Percentiles rank a stretch among this genome's conserved stretches.
phyloP scores from a whole-genome alignment of 192 early-diverging fungal genomes.

The Phycomyces nitens region DNA sequence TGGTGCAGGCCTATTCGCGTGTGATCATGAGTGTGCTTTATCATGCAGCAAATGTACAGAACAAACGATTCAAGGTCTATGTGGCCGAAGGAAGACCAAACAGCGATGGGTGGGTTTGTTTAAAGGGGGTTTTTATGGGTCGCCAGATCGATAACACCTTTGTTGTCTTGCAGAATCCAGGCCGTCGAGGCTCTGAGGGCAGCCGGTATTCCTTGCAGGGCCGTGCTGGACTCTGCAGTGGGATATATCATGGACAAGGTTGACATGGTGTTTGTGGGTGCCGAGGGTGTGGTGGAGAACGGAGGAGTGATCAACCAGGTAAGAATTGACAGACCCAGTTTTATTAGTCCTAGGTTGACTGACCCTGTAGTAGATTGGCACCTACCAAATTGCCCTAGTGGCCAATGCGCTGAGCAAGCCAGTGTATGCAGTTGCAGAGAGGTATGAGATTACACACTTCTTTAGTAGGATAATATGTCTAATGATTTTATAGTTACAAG shows the following conservation, averaged over 20 bases:
- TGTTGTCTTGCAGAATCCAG: constrained; percentile 37
- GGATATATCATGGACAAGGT: constrained; percentile 95
- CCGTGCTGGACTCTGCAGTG: constrained; percentile 88
- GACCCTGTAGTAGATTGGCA: constrained; percentile 88
- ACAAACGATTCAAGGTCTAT: constrained; percentile 89
- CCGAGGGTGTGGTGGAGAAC: constrained; percentile 97
- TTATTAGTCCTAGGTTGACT: no score
- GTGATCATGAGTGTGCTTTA: constrained; percentile 85
- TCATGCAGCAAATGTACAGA: constrained; percentile 63
- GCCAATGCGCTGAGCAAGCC: constrained; percentile 95
- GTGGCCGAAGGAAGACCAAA: constrained; percentile 88
- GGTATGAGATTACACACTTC: constrained; percentile 42
- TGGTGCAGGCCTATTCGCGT: constrained; percentile 94
- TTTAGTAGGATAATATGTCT: neutral
- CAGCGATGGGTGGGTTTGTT: constrained; percentile 52
- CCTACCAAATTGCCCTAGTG: constrained; percentile 92
- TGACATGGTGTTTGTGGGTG: constrained; percentile 94
- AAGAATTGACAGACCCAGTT: no score
- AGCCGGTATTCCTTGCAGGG: constrained; percentile 77
- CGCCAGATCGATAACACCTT: neutral
- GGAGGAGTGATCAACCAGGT: constrained; percentile 95
- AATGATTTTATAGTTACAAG: constrained; percentile 69
- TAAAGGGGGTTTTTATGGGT: neutral
- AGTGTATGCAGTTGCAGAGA: constrained; percentile 91
- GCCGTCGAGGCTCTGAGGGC: constrained; percentile 67